A percentile compares a stretch with the other conserved stretches of the same genome.
These are phyloP conservation scores for Heterobasidion annosum DNA, from an alignment of 1,284 basidiomycete genomes.

Conservation along the genomic window DNA sequence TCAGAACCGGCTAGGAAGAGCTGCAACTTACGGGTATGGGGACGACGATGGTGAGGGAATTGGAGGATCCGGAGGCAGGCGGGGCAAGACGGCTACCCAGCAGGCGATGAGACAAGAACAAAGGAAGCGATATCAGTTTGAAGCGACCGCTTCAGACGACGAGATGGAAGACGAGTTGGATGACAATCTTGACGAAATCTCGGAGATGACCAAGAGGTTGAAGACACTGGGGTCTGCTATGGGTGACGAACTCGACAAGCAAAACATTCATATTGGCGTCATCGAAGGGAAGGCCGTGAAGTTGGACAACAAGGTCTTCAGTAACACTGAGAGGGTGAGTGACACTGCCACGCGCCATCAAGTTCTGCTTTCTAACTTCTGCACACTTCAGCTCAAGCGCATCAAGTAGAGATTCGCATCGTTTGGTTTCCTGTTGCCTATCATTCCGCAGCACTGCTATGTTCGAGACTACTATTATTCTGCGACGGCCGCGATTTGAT, in stretches of 20 bases:
- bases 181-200: conserved; percentile 86
- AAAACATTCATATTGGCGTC: conserved; percentile 64
- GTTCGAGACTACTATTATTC: no score
- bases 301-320: conserved; percentile 55
- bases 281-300: conserved; percentile 63
- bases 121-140: conserved; percentile 87
- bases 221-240: conserved; percentile 82
- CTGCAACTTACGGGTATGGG: conserved; percentile 60
- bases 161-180: conserved; percentile 86
- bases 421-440: no score
- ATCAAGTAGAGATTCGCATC: conserved; percentile 38
- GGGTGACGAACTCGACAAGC: conserved; percentile 73
- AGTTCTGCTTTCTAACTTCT: conserved; percentile 7
- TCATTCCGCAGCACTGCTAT: no score
- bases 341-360: not conserved
- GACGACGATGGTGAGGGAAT: conserved; percentile 36
- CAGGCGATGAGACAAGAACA: conserved; percentile 53
- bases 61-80: conserved; percentile 28
- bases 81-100: conserved; percentile 39
- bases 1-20: conserved; percentile 78
- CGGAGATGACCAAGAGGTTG: conserved; percentile 72
- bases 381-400: conserved; percentile 48
- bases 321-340: conserved; percentile 64
- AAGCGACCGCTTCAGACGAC: conserved; percentile 92
- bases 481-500: no score